Conservation (phyloP, 305 asterid species). For the Euphrasia arctica region DNA sequence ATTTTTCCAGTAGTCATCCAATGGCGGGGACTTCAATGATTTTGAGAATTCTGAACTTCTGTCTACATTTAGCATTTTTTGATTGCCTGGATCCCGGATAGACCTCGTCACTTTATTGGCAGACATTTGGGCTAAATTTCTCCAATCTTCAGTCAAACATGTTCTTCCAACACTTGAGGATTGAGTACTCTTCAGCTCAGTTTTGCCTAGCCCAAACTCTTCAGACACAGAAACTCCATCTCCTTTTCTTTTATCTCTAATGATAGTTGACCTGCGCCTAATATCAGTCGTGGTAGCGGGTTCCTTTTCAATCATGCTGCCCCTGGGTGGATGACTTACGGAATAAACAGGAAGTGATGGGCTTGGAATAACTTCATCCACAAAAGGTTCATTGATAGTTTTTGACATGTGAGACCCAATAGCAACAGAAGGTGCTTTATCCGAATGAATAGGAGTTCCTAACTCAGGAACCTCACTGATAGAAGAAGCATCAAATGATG, state of each 20-base stretch:
- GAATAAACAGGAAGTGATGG: constrained; percentile 30
- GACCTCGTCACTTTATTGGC: constrained; percentile 29
- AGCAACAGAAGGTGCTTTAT: constrained; percentile 28
- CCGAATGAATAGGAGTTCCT: constrained; percentile 30
- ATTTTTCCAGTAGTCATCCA: constrained; percentile 33
- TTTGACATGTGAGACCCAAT: constrained; percentile 23
- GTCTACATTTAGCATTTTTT: constrained; percentile 32
- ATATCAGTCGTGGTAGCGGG: constrained; percentile 30
- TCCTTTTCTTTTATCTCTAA: constrained; percentile 31
- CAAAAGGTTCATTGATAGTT: constrained; percentile 28
- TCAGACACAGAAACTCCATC: constrained; percentile 25
- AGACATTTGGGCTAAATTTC: constrained; percentile 24
- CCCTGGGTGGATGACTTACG: constrained; percentile 19
- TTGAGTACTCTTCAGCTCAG: constrained; percentile 29
- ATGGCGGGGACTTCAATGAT: constrained; percentile 31
- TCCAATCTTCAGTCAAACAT: constrained; percentile 27
- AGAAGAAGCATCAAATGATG: constrained; percentile 39
- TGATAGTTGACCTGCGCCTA: constrained; percentile 19
- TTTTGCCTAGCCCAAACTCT: constrained; percentile 28
- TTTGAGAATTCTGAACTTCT: constrained; percentile 30
- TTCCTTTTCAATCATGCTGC: constrained; percentile 28
- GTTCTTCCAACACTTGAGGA: constrained; percentile 30
- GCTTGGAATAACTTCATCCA: constrained; percentile 25
- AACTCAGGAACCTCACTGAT: constrained; percentile 29
- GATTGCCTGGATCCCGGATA: constrained; percentile 31